phyloP scores from a whole-genome alignment of 2,329 filamentous ascomycete genomes.

The Helotiales sp. region DNA sequence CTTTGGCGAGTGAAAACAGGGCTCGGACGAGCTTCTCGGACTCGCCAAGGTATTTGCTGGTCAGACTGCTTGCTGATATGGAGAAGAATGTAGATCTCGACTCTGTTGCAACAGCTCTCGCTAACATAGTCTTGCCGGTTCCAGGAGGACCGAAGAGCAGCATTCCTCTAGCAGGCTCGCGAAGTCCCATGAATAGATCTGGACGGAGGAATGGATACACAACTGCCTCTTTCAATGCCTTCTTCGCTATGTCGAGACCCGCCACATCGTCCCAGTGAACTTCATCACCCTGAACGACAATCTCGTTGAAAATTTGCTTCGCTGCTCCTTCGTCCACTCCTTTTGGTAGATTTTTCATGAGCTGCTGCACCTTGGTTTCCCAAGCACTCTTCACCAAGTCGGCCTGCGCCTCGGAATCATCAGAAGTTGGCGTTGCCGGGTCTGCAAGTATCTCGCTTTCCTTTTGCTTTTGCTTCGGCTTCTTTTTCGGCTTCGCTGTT shows the following conservation, averaged over 20 bases:
- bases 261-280: conserved; percentile 95
- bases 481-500: conserved; percentile 36
- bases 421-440: conserved; percentile 51
- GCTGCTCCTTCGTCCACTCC: conserved; percentile 84
- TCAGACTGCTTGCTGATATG: conserved; percentile 91
- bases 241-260: conserved; percentile 87
- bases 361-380: conserved; percentile 64
- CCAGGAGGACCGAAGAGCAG: conserved; percentile 94
- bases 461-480: conserved; percentile 42
- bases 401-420: conserved; percentile 51
- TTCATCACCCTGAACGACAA: conserved; percentile 91
- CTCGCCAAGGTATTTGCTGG: conserved; percentile 94
- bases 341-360: conserved; percentile 79
- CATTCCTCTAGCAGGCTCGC: conserved; percentile 94
- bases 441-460: conserved; percentile 44
- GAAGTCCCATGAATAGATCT: conserved; percentile 92
- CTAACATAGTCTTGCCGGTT: conserved; percentile 99
- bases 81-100: conserved; percentile 96
- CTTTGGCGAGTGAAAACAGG: conserved; percentile 86
- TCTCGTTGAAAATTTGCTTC: conserved; percentile 93
- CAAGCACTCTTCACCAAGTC: conserved; percentile 56
- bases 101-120: conserved; percentile 91
- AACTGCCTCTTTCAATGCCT: conserved; percentile 89
- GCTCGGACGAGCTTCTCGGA: conserved; percentile 95
- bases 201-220: conserved; percentile 96